Base-by-base conservation (phyloP, 75 land plant genomes). In the Sequoia sempervirens region DNA sequence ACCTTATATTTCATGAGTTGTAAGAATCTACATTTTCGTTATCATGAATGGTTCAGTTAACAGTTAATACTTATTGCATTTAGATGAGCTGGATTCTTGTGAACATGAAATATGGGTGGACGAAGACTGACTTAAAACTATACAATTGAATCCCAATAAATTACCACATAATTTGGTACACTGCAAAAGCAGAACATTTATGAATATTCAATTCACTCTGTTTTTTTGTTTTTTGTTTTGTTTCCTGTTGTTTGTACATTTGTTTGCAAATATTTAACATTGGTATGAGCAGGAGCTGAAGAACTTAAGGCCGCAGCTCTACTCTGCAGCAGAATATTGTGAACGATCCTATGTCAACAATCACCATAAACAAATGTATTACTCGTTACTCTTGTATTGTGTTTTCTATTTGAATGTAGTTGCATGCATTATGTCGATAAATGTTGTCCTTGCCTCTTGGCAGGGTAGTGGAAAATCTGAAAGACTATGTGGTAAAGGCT, bases 271-370 rank as follows among this genome's bases (percentile, higher is more conserved):
- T 30, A 8, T 56, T 34, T 54, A 26, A 34, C 20, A 50, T 37
- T 56, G 68, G 56, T 81, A 18, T 53, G 72, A 32, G 28, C 90
- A 95, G 97, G 97, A 90, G 84, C 89, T 95, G 85, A 95, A 90
- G 84, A 94, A 91, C 82, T 46, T 95, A 86, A 84, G 92, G 84
- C 75, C 91, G 6, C 94, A 94, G 58, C 82, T 95, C 36, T 93
- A 95, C 86, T 92, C 95, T 45, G 97, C 96, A 34, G 97, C 97
- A 58, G 97, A 95, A 75, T 94, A 95, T 86, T 94, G 92, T 69
- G 97, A 95, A 84, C 53, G 84, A 30, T 93, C 93, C 5, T 95
- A 94, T 83, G 82, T 83, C 28, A 90, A 91, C 84, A 89, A 87
- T 82, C 93, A 88, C 17, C 89, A 90, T 58, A 95, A 94, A 75